Conservation (phyloP, 306 rosid genomes). For the Chamaecrista fasciculata region DNA sequence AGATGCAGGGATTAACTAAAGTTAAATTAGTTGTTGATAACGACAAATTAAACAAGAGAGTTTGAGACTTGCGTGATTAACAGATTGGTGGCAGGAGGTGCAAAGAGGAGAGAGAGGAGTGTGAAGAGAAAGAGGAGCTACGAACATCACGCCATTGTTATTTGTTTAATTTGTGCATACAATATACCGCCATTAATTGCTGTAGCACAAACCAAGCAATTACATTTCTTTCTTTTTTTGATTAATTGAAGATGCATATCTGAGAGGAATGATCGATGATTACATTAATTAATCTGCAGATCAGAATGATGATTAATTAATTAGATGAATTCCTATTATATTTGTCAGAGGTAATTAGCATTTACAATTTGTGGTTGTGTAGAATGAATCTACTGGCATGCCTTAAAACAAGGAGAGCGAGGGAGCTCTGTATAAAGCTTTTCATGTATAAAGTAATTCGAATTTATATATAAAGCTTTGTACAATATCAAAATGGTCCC, state of each 20-base stretch:
- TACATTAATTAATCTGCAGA: no score
- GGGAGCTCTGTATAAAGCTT: no score
- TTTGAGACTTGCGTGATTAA: slow-evolving; percentile 20
- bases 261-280: no score
- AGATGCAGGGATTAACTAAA: no score
- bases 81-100: slow-evolving; percentile 7
- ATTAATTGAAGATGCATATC: no score
- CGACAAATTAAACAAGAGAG: background rate
- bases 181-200: slow-evolving; percentile 18
- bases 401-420: background rate
- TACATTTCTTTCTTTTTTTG: background rate
- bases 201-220: background rate
- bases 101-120: background rate
- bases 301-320: background rate
- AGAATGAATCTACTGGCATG: background rate
- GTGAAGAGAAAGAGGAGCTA: background rate
- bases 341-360: background rate
- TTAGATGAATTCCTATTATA: background rate
- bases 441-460: no score
- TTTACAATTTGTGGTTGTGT: background rate
- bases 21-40: no score
- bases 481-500: background rate
- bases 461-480: no score
- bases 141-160: background rate
- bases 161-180: slow-evolving; percentile 12